Evolutionary conservation across 1,284 basidiomycete genomes (phyloP).

Genomic region (Rhodotorula sp.): DNA sequence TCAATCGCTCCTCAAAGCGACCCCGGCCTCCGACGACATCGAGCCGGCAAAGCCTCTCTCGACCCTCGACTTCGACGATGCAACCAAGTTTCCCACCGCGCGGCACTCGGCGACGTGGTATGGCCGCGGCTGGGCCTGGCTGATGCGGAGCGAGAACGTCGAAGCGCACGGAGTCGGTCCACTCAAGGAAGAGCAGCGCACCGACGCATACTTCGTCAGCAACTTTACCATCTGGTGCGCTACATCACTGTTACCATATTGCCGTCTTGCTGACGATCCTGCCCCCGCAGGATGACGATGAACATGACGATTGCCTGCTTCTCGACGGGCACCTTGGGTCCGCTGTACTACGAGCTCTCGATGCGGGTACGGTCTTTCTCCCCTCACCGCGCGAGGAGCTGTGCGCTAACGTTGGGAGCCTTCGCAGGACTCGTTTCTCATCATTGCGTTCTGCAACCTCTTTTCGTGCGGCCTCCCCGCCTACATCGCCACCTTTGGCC

Average conservation of each 20-base stretch:
- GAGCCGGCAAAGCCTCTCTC: not conserved
- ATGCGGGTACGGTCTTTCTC: constrained; percentile 47
- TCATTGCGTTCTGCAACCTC: constrained; percentile 76
- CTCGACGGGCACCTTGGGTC: constrained; percentile 40
- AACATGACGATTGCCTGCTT: constrained; percentile 39
- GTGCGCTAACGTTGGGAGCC: too few species aligned
- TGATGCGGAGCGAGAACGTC: constrained; percentile 20
- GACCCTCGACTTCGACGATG: not conserved
- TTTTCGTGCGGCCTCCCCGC: constrained; percentile 61
- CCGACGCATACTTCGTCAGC: constrained; percentile 28
- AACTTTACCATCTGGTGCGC: constrained; percentile 39
- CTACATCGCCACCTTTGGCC: constrained; percentile 57
- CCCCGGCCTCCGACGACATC: not conserved
- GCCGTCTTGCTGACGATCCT: not conserved
- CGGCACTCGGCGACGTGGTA: not conserved
- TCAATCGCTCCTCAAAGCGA: constrained; percentile 3
- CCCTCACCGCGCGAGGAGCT: not conserved
- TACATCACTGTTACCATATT: too few species aligned
- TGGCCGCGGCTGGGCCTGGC: constrained; percentile 15
- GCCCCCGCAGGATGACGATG: constrained; percentile 31
- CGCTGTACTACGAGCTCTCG: constrained; percentile 27
- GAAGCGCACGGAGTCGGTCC: constrained; percentile 39
- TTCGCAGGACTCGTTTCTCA: constrained; percentile 62
- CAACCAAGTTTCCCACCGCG: not conserved
- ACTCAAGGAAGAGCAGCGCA: constrained; percentile 15